Percentiles rank a stretch among this genome's conserved stretches.
Evolutionary conservation across 768 basidiomycete species (phyloP).

Genomic region (Suillus hirtellus): DNA sequence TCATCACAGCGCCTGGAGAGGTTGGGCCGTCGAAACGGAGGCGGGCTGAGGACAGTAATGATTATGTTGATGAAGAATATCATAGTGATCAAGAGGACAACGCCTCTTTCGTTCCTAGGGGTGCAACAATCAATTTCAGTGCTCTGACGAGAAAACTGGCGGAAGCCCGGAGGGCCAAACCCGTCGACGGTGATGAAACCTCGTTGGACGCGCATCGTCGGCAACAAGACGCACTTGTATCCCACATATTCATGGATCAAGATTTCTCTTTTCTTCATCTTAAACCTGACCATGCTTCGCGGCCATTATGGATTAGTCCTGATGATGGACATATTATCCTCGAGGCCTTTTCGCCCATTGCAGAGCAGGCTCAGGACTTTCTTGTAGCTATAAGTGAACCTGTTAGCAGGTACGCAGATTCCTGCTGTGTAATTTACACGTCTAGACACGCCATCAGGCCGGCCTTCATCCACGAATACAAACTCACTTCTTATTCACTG

Average conservation of each 20-base stretch:
- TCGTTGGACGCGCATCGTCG: constrained; percentile 65
- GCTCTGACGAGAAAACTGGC: constrained; percentile 80
- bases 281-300: constrained; percentile 87
- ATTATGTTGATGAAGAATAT: constrained; percentile 61
- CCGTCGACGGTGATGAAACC: constrained; percentile 43
- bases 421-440: constrained; percentile 29
- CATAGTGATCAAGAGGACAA: constrained; percentile 33
- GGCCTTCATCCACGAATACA: constrained; percentile 98
- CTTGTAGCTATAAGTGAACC: constrained; percentile 98
- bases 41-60: constrained; percentile 50
- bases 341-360: constrained; percentile 96
- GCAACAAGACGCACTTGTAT: constrained; percentile 75
- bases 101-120: constrained; percentile 56
- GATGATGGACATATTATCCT: constrained; percentile 92
- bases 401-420: constrained; percentile 83
- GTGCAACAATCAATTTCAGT: constrained; percentile 85
- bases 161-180: constrained; percentile 50
- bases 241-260: constrained; percentile 80
- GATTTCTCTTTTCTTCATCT: constrained; percentile 87
- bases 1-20: constrained; percentile 19
- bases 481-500: constrained; percentile 95
- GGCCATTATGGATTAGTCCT: constrained; percentile 96
- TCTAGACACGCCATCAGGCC: constrained; percentile 56
- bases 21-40: constrained; percentile 41
- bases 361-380: constrained; percentile 98